Evolutionary conservation across 352 stramenopile species (phyloP), one percentile per base, ranked within the genome.

Genomic region (Thalassiosira exigua): DNA sequence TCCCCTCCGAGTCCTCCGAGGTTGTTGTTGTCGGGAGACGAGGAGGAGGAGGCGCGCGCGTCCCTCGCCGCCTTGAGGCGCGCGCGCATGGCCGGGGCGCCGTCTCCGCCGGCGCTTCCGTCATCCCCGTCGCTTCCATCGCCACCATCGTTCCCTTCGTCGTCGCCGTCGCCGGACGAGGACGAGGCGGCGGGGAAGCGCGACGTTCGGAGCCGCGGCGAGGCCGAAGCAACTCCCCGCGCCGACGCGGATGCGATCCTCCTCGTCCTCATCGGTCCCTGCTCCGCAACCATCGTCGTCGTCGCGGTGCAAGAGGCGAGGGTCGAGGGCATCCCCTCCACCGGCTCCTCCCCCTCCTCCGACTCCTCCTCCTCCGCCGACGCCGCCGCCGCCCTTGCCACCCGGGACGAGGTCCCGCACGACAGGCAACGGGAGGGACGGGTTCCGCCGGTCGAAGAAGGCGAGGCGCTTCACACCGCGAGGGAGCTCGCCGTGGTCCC

Each of bases 381-480:
- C 27, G 9, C 12, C 68, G 41, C 53, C 39, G 11, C 69, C 58
- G 42, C 56, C 56, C 7, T 11, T 27, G 21, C 21, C 19, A 9
- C 58, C 33, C 3, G 80, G 79, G 58, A 91, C 54, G 9, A 94
- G 29, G 79, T 94, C 86, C 44, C 87, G 74, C 1, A 91, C 39
- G 0, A 92, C 80, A 42, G 86, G 72, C 3, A 78, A 74, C n/a
- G 85, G 80, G 9, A 92, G 65, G 44, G 61, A 79, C 9, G 91
- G 74, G 26, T 80, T 88, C 53, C 88, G 75, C 0, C 85, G 81
- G 33, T 94, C 88, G 73, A 94, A 94, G 76, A 94, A 94, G 24
- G 84, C 80, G 69, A 94, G 92, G 14, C 88, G 84, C 61, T 92
- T 92, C 88, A n/a, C 88, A 93, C 9, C 88, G 81, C 50, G 80